Evolutionary conservation across 352 stramenopile species (phyloP), one percentile per base, ranked within the genome.

Genomic region (Globisporangium cederbergense): DNA sequence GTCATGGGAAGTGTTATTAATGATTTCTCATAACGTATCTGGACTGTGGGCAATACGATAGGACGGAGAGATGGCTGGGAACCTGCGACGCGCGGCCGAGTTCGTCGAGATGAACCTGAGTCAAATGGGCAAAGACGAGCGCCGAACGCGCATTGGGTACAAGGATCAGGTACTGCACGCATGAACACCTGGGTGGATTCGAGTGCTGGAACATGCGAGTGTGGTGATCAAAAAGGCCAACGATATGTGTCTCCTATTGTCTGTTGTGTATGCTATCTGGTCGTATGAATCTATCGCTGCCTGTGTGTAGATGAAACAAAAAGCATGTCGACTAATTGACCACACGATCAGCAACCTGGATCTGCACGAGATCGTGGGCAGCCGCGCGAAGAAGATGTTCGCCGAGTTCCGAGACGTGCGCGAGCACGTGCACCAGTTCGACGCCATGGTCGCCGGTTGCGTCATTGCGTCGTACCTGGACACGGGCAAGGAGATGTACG

Each of bases 21-120:
- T 16, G 18, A 49, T 53, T 34, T 11, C 32, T 71, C 32, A 36
- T 42, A 42, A 42, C 11, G 40, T 45, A 58, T 32, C 36, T 18
- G 11, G 9, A 11, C 11, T 42, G 36, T 14, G 36, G 36, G 14
- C 36, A 42, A 42, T 42, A 14, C 9, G 11, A 42, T 73, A 95
- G 87, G 87, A 94, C 59, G 87, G 87, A 30, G 85, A 96, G 47
- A 92, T 94, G 82, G 85, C 87, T 52, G 87, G 84, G 13, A 94
- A 96, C 61, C 70, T 96, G 62, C 70, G 87, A 47, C 81, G 87
- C 8, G 87, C 87, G 38, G 83, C 87, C 55, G 88, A 97, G 45
- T 98, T 98, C 58, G 97, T 97, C 18, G 95, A 99, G 71, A 94
- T 98, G 78, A 98, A 98, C 68, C 84, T 98, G 72, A 97, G 87